Conservation (phyloP, 345 rosid species). For the Lepidium sativum region DNA sequence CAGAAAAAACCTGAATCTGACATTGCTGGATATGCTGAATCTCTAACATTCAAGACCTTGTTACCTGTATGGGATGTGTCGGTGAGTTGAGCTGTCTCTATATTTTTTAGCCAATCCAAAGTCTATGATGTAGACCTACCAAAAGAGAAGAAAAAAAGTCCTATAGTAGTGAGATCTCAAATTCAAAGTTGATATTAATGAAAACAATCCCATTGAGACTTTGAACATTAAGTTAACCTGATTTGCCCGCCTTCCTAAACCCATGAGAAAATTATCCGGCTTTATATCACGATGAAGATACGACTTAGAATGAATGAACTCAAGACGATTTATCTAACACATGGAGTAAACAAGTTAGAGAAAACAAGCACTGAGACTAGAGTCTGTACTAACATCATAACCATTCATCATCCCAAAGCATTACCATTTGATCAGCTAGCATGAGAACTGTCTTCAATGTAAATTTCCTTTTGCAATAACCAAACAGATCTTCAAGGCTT, state of each 20-base stretch:
- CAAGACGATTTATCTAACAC: conserved; percentile 75
- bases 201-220: not conserved
- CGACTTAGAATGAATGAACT: conserved; percentile 85
- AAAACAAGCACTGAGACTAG: not conserved
- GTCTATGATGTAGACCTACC: conserved; percentile 79
- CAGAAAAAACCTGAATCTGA: not conserved
- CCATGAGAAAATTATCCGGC: conserved; percentile 96
- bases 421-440: conserved; percentile 99
- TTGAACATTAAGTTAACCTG: conserved; percentile 39
- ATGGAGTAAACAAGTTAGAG: not conserved
- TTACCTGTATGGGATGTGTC: conserved; percentile 87
- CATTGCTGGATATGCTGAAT: not conserved
- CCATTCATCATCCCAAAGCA: not conserved
- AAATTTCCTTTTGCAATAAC: conserved; percentile 76
- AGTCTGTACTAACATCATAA: not conserved
- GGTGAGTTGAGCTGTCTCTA: conserved; percentile 71
- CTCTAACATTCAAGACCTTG: not conserved
- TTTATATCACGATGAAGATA: conserved; percentile 93
- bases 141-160: conserved; percentile 1
- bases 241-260: conserved; percentile 85
- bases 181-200: not conserved
- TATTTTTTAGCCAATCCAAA: conserved; percentile 93
- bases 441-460: conserved; percentile 90
- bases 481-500: conserved; percentile 91
- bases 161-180: not conserved